Evolutionary conservation across 2,329 filamentous ascomycete species (phyloP).

Genomic region (Ophiostoma ips): DNA sequence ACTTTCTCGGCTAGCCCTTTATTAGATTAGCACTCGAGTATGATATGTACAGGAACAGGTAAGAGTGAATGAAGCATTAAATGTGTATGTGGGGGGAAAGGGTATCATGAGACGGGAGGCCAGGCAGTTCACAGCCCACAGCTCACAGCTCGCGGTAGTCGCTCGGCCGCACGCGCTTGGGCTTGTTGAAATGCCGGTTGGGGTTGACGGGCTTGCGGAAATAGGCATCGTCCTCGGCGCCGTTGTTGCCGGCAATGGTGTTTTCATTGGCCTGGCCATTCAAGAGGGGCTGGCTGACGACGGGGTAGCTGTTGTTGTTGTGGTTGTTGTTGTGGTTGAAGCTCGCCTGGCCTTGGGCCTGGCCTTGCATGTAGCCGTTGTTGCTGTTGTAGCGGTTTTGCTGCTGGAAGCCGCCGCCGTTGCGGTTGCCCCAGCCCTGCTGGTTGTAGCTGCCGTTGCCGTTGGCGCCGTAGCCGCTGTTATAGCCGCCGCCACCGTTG

Average conservation of each 20-base stretch:
- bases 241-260: constrained; percentile 19
- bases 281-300: not conserved
- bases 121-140: too few species aligned
- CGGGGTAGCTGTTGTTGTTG: not conserved
- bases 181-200: constrained; percentile 72
- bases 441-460: constrained; percentile 3
- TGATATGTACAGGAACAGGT: not conserved
- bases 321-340: not conserved
- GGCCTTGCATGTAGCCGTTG: not conserved
- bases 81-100: too few species aligned
- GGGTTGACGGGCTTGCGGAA: constrained; percentile 94
- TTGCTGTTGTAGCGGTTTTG: not conserved
- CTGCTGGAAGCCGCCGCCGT: not conserved
- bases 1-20: not conserved
- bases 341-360: too few species aligned
- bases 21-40: not conserved
- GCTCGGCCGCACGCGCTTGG: constrained; percentile 67
- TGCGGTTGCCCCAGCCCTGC: not conserved
- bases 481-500: constrained; percentile 10
- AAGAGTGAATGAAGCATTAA: too few species aligned
- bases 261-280: not conserved
- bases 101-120: too few species aligned
- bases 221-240: constrained; percentile 77
- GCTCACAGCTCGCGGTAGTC: constrained; percentile 76
- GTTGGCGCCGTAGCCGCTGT: constrained; percentile 7